Percentiles rank a stretch among this genome's conserved stretches.
Conservation (phyloP, 1,284 basidiomycete species). For the Exobasidium rhododendri region DNA sequence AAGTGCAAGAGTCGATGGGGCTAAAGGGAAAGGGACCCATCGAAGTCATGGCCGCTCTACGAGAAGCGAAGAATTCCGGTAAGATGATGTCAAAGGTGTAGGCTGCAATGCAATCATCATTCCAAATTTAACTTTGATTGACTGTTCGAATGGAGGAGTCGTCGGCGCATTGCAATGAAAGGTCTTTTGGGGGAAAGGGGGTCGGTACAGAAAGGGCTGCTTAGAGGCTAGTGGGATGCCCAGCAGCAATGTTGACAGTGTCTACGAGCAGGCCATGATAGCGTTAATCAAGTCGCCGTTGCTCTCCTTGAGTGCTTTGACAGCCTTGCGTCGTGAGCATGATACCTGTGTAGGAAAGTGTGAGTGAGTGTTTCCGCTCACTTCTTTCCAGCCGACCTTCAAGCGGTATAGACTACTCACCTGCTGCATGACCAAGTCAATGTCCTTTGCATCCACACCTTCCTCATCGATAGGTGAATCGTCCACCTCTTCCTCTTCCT, state of each 20-base stretch:
- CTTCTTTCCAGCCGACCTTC: no score
- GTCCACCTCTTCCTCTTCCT: constrained; percentile 55
- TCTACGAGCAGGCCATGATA: constrained; percentile 10
- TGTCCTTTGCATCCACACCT: constrained; percentile 80
- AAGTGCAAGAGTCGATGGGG: constrained; percentile 55
- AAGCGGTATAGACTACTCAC: no score
- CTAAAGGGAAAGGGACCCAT: constrained; percentile 58
- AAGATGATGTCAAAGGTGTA: constrained; percentile 38
- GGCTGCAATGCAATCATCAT: not conserved
- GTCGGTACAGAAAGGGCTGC: not conserved
- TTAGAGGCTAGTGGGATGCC: not conserved
- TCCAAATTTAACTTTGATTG: not conserved
- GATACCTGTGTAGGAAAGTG: no score
- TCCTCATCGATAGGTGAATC: constrained; percentile 56
- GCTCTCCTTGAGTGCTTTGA: constrained; percentile 54
- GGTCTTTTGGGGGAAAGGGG: not conserved
- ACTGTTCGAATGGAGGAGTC: no score
- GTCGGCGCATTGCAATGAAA: not conserved
- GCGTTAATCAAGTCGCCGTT: constrained; percentile 40
- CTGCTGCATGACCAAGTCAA: constrained; percentile 85
- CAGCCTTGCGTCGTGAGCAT: constrained; percentile 53
- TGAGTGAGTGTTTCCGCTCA: no score
- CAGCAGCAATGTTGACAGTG: no score
- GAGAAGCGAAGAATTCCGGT: constrained; percentile 73
- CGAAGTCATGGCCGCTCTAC: constrained; percentile 69